Evolutionary conservation across 352 stramenopile species (phyloP), one percentile per base, ranked within the genome.

Genomic region (Vaucheria bursata): DNA sequence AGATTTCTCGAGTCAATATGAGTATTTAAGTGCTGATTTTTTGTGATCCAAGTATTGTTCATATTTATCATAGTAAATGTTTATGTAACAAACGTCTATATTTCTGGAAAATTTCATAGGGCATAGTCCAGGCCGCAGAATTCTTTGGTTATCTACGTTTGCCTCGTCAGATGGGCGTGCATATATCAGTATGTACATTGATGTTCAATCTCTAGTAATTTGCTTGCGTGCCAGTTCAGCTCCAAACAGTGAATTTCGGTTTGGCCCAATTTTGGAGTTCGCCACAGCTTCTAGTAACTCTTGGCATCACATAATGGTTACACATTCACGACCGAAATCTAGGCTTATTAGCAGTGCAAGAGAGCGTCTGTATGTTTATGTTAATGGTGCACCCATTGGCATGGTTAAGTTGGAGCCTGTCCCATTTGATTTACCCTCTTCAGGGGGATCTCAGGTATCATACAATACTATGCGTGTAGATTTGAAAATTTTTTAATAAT

Each of bases 91-190:
- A n/a, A n/a, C n/a, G n/a, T n/a, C n/a, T n/a, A n/a, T n/a, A n/a
- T n/a, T n/a, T n/a, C n/a, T n/a, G n/a, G n/a, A n/a, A n/a, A n/a
- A n/a, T 25, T 59, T 59, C 25, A 25, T 25, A 25, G 45, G 45
- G 1, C 38, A 50, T 0, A 32, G 8, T 8, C 65, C 34, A 32
- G 50, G 8, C 25, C 40, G 7, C 31, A 29, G 75, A 72, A 39
- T 81, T 2, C 40, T 78, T 4, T 81, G 76, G 76, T 33, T 81
- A 29, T 74, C 78, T 38, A 59, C 45, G 25, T 38, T 81, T 4
- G 68, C 65, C 76, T 81, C 69, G n/a, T 53, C 40, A 5, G 76
- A 81, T 18, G 76, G 76, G 1, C 76, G 76, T 33, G 76, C 76
- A 0, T 81, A 79, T 38, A 3, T 78, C 25, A 65, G 73, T 70